Conservation (phyloP, 352 stramenopile species). For the Phytophthora hybrid region DNA sequence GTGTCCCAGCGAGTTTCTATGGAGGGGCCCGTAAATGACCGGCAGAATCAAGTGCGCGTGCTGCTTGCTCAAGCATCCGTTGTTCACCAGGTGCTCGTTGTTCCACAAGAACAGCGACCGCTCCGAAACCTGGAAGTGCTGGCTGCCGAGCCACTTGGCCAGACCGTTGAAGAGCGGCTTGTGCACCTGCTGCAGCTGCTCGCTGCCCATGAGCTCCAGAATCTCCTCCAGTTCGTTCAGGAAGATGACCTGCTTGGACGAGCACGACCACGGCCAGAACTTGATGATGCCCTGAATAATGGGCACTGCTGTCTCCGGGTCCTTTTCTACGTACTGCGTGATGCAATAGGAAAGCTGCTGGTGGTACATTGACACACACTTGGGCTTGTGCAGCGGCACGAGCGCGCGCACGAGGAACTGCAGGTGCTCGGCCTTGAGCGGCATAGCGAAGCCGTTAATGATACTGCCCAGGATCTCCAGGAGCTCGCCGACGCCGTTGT, state of each 20-base stretch:
- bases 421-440: conserved; percentile 98
- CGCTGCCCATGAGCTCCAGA: conserved; percentile 93
- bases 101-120: conserved; percentile 99
- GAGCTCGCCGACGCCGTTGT: conserved; percentile 97
- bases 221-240: conserved; percentile 99
- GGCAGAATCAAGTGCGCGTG: conserved; percentile 94
- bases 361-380: conserved; percentile 97
- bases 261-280: conserved; percentile 96
- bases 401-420: conserved; percentile 95
- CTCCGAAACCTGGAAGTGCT: conserved; percentile 98
- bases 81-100: conserved; percentile 98
- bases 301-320: conserved; percentile 96
- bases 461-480: conserved; percentile 98
- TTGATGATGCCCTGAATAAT: conserved; percentile 96
- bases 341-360: conserved; percentile 99
- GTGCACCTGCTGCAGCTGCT: conserved; percentile 84
- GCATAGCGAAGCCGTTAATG: conserved; percentile 99
- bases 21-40: conserved; percentile 94
- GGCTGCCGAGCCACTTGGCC: conserved; percentile 91
- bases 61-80: conserved; percentile 93
- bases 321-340: conserved; percentile 99
- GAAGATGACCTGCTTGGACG: conserved; percentile 96
- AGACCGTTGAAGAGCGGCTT: conserved; percentile 84
- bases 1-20: conserved; percentile 91
- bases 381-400: conserved; percentile 99